Evolutionary conservation across 805 yeast species (phyloP).

Genomic region (Starmerella stellata): DNA sequence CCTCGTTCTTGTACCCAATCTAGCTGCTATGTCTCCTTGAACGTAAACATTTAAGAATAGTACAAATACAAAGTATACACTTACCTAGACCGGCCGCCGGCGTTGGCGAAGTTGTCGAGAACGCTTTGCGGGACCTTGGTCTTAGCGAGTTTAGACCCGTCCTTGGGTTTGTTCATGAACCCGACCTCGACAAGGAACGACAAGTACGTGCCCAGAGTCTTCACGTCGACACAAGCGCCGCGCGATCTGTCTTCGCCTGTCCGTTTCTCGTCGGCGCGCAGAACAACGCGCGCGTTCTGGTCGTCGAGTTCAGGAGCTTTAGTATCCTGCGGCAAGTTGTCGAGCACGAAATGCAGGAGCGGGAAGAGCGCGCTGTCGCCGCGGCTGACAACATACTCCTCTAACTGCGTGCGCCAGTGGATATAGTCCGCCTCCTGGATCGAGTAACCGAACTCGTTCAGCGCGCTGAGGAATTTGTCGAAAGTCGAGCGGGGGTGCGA

Average conservation of each 20-base stretch:
- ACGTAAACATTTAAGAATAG: too few species aligned
- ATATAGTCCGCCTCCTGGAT: conserved; percentile 48
- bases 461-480: conserved; percentile 50
- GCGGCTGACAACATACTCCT: conserved; percentile 54
- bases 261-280: conserved; percentile 42
- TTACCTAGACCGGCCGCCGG: conserved; percentile 25
- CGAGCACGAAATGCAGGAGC: conserved; percentile 80
- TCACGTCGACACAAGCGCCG: conserved; percentile 58
- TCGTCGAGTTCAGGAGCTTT: conserved; percentile 95
- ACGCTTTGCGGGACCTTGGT: conserved; percentile 32
- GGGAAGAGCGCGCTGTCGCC: conserved; percentile 84
- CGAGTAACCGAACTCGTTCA: conserved; percentile 55
- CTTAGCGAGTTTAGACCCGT: conserved; percentile 22
- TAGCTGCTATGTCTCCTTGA: too few species aligned
- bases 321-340: conserved; percentile 74
- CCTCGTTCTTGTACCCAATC: too few species aligned
- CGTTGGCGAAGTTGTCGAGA: conserved; percentile 20
- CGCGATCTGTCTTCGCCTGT: conserved; percentile 47
- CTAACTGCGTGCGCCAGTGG: conserved; percentile 62
- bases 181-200: conserved; percentile 66
- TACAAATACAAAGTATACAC: too few species aligned
- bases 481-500: conserved; percentile 84
- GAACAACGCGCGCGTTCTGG: conserved; percentile 51
- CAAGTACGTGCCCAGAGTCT: conserved; percentile 56
- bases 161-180: conserved; percentile 49